Evolutionary conservation across 2,329 filamentous ascomycete genomes (phyloP), one percentile per base, ranked within the genome.

Genomic region (Aspergillus versicolor): DNA sequence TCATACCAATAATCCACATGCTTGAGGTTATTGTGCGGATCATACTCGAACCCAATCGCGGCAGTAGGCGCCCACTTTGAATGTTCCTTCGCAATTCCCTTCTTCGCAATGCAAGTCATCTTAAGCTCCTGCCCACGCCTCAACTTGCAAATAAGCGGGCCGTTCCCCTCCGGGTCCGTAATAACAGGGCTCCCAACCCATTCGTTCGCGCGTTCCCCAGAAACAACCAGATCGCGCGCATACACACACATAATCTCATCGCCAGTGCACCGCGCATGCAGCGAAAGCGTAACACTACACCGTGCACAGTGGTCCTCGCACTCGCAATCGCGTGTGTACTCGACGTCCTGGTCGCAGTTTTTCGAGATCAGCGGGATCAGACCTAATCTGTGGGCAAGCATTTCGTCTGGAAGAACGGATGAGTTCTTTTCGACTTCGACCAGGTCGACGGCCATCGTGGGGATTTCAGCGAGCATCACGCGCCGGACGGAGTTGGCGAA

Each of bases 51-150:
- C 22, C 91, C 92, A 41, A 99, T 88, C 3, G 94, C 94, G 41
- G 92, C 84, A 37, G 90, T 93, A 2, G 94, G 92, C 68, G 91
- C 90, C 94, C 94, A 99, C 76, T 99, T 99, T 9, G 94, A 91
- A 76, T 99, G 94, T 75, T 99, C 94, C 81, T 99, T 99, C 38
- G 93, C 92, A 63, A 97, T 97, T 1, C 94, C 94, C 82, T 97
- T 97, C 82, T 96, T 97, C 50, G 93, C 94, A 63, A 97, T 89
- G 72, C 93, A 97, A 60, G 85, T 90, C 70, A 99, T 85, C 73
- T 91, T 88, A 59, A 99, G 79, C 75, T 96, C 92, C 77, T 99
- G 94, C 2, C 89, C 91, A 70, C 88, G 89, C 57, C 93, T 84
- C 70, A 99, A 79, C 81, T 97, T 97, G 69, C 89, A 90, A 63